Evolutionary conservation across 257 asterid species (phyloP).

Genomic region (Capsicum pubescens): DNA sequence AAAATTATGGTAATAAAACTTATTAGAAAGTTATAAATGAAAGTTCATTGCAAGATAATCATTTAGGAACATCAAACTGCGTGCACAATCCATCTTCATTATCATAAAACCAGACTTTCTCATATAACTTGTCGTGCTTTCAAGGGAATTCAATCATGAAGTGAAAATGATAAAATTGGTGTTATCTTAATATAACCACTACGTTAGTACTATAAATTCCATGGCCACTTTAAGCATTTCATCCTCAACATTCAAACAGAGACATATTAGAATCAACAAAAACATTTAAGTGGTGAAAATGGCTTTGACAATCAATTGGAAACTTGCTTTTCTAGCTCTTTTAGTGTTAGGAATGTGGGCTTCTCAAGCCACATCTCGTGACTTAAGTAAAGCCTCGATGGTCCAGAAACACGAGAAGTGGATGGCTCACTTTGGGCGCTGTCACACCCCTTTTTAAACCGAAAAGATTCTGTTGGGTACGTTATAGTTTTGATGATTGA

Average conservation of each 20-base stretch:
- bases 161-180: not conserved
- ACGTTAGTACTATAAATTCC: conserved; percentile 14
- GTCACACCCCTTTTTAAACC: no score
- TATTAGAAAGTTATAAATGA: not conserved
- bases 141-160: not conserved
- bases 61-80: not conserved
- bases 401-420: conserved; percentile 44
- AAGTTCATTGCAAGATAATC: not conserved
- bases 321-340: conserved; percentile 29
- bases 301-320: conserved; percentile 35
- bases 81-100: not conserved
- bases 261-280: not conserved
- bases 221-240: not conserved
- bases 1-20: not conserved
- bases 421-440: conserved; percentile 46
- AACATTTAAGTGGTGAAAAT: conserved; percentile 20
- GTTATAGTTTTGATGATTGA: no score
- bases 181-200: not conserved
- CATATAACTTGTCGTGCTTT: not conserved
- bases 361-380: conserved; percentile 37
- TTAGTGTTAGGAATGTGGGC: conserved; percentile 38
- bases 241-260: conserved; percentile 1
- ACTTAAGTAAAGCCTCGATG: conserved; percentile 37
- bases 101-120: not conserved
- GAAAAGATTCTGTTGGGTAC: no score